phyloP scores from a whole-genome alignment of 352 stramenopile genomes.

The Globisporangium polare region DNA sequence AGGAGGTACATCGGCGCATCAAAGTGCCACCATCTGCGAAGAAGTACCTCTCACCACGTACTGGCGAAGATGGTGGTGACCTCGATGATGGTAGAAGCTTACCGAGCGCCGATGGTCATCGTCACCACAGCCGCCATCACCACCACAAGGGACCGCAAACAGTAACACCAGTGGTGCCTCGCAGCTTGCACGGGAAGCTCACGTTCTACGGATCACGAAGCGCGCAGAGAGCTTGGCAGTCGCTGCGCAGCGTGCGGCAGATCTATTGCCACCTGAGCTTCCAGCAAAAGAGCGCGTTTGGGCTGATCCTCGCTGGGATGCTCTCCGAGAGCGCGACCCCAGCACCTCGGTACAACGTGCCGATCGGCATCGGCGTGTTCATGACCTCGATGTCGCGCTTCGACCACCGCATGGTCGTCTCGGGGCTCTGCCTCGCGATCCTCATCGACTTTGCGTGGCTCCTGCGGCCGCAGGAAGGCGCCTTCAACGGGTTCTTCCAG shows the following conservation, averaged over 20 bases:
- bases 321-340: conserved; percentile 60
- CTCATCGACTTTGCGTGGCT: conserved; percentile 62
- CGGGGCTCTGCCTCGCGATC: conserved; percentile 41
- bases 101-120: background rate
- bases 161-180: conserved; percentile 11
- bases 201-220: conserved; percentile 16
- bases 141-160: background rate
- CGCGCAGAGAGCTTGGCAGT: background rate
- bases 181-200: conserved; percentile 25
- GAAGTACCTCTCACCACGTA: conserved; percentile 9
- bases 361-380: conserved; percentile 53
- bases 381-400: conserved; percentile 25
- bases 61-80: background rate
- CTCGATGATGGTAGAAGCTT: background rate
- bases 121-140: background rate
- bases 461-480: conserved; percentile 51
- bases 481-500: conserved; percentile 63
- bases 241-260: conserved; percentile 4
- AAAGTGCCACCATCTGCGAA: conserved; percentile 5
- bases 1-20: conserved; percentile 7
- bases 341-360: conserved; percentile 66
- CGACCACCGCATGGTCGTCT: conserved; percentile 53
- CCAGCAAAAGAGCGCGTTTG: conserved; percentile 52
- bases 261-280: conserved; percentile 40
- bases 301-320: conserved; percentile 52